phyloP scores from a whole-genome alignment of 345 rosid genomes.

The Linum tenue region DNA sequence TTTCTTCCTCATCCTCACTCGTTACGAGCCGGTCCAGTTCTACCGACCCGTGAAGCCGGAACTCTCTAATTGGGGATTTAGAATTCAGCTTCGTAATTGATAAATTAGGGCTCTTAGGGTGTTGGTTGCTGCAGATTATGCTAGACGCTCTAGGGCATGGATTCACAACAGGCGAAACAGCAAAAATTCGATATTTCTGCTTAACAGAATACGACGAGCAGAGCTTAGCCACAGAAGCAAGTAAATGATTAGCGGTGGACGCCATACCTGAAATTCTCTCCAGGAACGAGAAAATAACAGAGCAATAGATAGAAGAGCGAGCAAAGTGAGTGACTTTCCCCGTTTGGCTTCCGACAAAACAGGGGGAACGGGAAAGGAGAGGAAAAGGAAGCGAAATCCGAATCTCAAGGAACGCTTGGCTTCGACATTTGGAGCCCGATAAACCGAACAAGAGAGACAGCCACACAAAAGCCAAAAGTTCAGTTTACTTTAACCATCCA shows the following conservation, averaged over 20 bases:
- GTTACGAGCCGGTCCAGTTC: conserved; percentile 55
- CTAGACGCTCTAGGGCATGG: conserved; percentile 14
- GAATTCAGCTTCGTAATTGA: conserved; percentile 8
- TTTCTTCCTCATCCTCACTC: conserved; percentile 60
- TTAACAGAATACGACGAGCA: conserved; percentile 22
- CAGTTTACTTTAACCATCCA: neutral
- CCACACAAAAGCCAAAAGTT: neutral
- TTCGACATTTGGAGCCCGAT: no score
- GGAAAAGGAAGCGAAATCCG: neutral
- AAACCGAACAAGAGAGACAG: no score
- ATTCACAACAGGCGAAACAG: conserved; percentile 14
- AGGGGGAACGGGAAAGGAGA: neutral
- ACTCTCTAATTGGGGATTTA: conserved; percentile 23
- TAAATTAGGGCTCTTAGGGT: conserved; percentile 14
- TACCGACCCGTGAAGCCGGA: conserved; percentile 40
- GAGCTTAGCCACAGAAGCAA: conserved; percentile 34
- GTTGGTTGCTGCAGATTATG: conserved; percentile 29
- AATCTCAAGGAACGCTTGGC: no score
- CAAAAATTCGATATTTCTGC: conserved; percentile 8
- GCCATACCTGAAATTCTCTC: conserved; percentile 26
- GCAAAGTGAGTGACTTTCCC: neutral
- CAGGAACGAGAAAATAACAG: no score
- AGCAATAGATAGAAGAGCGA: neutral
- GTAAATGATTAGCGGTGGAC: conserved; percentile 17
- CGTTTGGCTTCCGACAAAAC: conserved; percentile 2